These are phyloP conservation scores for Epichloe sp. DNA, from an alignment of 2,329 filamentous ascomycete species.

Conservation along the genomic window DNA sequence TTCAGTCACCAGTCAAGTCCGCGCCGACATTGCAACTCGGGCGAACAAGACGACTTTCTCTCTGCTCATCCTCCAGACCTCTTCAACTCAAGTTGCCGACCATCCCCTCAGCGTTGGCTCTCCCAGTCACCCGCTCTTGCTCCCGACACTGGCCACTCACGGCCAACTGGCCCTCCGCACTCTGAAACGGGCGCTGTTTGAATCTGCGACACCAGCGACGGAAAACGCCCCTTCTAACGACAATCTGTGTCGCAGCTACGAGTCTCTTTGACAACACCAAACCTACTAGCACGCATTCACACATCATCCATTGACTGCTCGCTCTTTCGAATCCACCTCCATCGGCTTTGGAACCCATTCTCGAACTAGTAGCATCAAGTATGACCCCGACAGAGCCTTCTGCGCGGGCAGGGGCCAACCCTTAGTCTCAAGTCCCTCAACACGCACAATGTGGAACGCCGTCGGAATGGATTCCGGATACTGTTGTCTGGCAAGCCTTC, in stretches of 20 bases:
- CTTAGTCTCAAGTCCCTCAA: neutral
- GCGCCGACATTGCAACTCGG: too few relatives aligned
- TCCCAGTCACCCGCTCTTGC: too few relatives aligned
- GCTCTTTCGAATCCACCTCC: too few relatives aligned
- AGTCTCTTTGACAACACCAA: neutral
- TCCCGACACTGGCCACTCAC: too few relatives aligned
- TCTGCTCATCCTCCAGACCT: too few relatives aligned
- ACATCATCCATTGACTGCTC: too few relatives aligned
- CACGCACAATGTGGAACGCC: neutral
- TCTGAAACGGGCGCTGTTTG: slow-evolving; percentile 1
- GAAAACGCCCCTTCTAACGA: neutral
- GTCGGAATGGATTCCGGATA: neutral
- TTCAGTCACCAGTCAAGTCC: too few relatives aligned
- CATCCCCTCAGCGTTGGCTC: too few relatives aligned
- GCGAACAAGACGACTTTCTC: too few relatives aligned
- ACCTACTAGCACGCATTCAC: neutral
- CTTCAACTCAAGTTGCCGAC: too few relatives aligned
- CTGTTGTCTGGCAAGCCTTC: neutral
- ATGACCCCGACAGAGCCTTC: neutral
- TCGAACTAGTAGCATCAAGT: too few relatives aligned
- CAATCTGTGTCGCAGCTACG: neutral
- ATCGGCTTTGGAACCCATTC: too few relatives aligned
- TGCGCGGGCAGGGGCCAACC: neutral
- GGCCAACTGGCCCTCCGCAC: neutral
- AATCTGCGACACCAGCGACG: slow-evolving; percentile 1